These are phyloP conservation scores for Phytophthora europaea DNA, from an alignment of 352 stramenopile genomes.

Conservation along the genomic window DNA sequence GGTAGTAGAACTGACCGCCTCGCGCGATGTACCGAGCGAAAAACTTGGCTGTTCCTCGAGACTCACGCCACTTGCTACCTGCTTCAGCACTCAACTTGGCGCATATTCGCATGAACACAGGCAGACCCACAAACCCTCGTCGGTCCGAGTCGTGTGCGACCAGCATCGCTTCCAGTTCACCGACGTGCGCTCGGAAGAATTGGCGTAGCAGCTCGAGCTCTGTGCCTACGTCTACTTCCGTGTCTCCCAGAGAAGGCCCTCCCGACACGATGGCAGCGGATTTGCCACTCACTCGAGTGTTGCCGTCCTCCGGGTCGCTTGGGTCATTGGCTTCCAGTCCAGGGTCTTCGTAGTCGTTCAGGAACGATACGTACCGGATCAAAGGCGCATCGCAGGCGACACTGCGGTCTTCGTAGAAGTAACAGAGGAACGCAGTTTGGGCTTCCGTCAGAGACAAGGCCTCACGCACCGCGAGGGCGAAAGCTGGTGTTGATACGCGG, in stretches of 20 bases:
- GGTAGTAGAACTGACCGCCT: slow-evolving; percentile 70
- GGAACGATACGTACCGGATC: slow-evolving; percentile 77
- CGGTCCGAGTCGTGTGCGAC: slow-evolving; percentile 52
- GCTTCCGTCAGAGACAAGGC: slow-evolving; percentile 64
- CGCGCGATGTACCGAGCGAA: slow-evolving; percentile 65
- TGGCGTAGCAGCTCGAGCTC: slow-evolving; percentile 55
- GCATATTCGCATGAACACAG: slow-evolving; percentile 55
- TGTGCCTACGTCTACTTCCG: slow-evolving; percentile 26
- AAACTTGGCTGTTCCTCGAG: slow-evolving; percentile 41
- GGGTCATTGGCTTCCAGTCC: slow-evolving; percentile 51
- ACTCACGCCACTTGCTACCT: slow-evolving; percentile 51
- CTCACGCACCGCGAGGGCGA: slow-evolving; percentile 57
- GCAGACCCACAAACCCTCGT: slow-evolving; percentile 60
- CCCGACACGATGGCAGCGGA: not conserved
- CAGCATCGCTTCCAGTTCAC: slow-evolving; percentile 51
- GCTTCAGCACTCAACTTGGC: slow-evolving; percentile 42
- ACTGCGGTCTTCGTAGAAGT: slow-evolving; percentile 84
- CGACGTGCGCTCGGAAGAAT: slow-evolving; percentile 57
- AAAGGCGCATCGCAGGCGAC: slow-evolving; percentile 63
- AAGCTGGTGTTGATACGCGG: slow-evolving; percentile 56
- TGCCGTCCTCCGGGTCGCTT: slow-evolving; percentile 10
- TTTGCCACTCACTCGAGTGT: slow-evolving; percentile 2
- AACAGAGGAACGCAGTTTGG: slow-evolving; percentile 75
- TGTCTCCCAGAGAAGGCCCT: slow-evolving; percentile 24
- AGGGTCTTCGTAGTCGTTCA: slow-evolving; percentile 80